A percentile compares a stretch with the other conserved stretches of the same genome.
phyloP scores from a whole-genome alignment of 176 grass and related monocot genomes.

The Hordeum marinum region DNA sequence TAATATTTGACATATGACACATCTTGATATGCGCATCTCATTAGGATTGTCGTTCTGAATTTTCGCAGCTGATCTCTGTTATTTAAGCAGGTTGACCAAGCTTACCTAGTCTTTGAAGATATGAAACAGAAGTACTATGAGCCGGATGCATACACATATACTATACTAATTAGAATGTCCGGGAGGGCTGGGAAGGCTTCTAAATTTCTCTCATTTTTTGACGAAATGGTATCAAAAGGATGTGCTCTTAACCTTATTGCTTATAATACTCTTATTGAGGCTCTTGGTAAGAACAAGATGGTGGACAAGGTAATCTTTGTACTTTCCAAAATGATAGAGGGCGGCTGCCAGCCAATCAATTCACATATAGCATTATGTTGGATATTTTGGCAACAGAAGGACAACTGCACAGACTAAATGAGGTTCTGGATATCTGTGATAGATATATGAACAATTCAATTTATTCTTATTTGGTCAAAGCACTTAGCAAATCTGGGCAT shows the following conservation, averaged over 20 bases:
- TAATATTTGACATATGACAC: neutral
- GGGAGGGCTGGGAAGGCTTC: slow-evolving; percentile 57
- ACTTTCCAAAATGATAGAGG: slow-evolving; percentile 85
- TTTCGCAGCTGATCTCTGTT: slow-evolving; percentile 17
- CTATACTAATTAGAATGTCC: slow-evolving; percentile 92
- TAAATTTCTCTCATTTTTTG: slow-evolving; percentile 65
- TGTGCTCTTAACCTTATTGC: slow-evolving; percentile 60
- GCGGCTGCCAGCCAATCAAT: slow-evolving; percentile 65
- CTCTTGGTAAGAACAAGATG: slow-evolving; percentile 85
- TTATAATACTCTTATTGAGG: slow-evolving; percentile 90
- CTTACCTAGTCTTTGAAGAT: slow-evolving; percentile 87
- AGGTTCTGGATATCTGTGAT: slow-evolving; percentile 62
- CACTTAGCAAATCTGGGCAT: slow-evolving; percentile 83
- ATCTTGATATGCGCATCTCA: neutral
- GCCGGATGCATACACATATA: slow-evolving; percentile 87
- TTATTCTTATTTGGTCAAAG: slow-evolving; percentile 78
- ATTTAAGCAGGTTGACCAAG: slow-evolving; percentile 66
- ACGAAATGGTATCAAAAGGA: slow-evolving; percentile 83
- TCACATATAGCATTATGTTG: slow-evolving; percentile 72
- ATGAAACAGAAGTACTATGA: slow-evolving; percentile 83
- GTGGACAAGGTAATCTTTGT: slow-evolving; percentile 72
- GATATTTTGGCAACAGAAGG: slow-evolving; percentile 64
- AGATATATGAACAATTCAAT: slow-evolving; percentile 52
- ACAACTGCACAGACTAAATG: slow-evolving; percentile 65
- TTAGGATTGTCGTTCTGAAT: neutral